Evolutionary conservation across 805 yeast species (phyloP).

Genomic region (Lachancea nothofagi): DNA sequence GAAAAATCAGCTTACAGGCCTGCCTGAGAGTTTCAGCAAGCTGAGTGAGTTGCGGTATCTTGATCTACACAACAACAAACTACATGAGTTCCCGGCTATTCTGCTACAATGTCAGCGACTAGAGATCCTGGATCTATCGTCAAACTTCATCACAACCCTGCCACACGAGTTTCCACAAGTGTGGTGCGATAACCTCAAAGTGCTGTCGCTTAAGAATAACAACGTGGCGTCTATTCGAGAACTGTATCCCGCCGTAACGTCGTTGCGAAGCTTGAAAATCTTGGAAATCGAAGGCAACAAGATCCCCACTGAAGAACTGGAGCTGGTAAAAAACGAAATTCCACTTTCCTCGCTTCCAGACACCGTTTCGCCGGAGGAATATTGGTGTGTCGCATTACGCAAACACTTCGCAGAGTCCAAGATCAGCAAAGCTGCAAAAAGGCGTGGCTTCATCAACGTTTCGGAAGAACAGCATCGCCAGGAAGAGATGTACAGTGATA

Average conservation of each 20-base stretch:
- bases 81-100: constrained; percentile 48
- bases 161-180: constrained; percentile 39
- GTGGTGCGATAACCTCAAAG: constrained; percentile 43
- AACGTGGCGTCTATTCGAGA: constrained; percentile 39
- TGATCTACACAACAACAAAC: constrained; percentile 59
- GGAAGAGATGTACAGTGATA: constrained; percentile 28
- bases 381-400: constrained; percentile 30
- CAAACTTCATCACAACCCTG: constrained; percentile 45
- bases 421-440: constrained; percentile 56
- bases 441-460: constrained; percentile 61
- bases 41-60: constrained; percentile 49
- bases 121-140: constrained; percentile 63
- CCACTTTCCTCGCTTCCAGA: constrained; percentile 36
- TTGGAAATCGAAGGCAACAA: constrained; percentile 55
- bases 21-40: constrained; percentile 45
- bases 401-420: constrained; percentile 22
- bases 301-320: constrained; percentile 51
- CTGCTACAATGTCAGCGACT: constrained; percentile 38
- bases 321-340: constrained; percentile 34
- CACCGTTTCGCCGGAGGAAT: constrained; percentile 37
- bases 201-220: constrained; percentile 59
- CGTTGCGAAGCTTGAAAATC: constrained; percentile 47
- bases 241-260: constrained; percentile 49
- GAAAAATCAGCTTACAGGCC: constrained; percentile 40
- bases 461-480: constrained; percentile 10